A percentile compares a stretch with the other conserved stretches of the same genome.
Evolutionary conservation across 768 basidiomycete genomes (phyloP).

Genomic region (Pulveroboletus sp.): DNA sequence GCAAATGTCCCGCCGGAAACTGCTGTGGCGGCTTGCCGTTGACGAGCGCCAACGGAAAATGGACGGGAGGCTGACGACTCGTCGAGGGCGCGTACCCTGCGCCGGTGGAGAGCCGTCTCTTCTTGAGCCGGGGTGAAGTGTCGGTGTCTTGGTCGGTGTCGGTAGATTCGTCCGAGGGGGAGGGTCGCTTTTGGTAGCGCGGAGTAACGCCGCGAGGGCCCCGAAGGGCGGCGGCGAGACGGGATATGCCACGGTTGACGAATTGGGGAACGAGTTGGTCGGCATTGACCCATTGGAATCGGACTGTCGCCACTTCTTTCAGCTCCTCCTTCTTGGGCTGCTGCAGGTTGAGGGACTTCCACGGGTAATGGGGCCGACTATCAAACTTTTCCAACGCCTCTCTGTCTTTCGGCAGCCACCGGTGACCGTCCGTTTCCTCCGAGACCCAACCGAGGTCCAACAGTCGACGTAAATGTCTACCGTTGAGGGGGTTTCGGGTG

Average conservation of each 20-base stretch:
- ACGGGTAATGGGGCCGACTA: constrained; percentile 22
- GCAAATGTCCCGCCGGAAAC: constrained; percentile 24
- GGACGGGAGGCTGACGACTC: too few relatives aligned
- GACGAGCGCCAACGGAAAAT: constrained; percentile 19
- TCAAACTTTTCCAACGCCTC: constrained; percentile 28
- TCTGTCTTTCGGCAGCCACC: constrained; percentile 26
- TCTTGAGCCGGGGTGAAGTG: constrained; percentile 25
- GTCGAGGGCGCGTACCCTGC: constrained; percentile 1
- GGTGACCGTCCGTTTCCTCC: constrained; percentile 16
- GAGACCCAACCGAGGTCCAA: constrained; percentile 30
- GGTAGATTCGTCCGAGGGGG: constrained; percentile 5
- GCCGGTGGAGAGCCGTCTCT: constrained; percentile 20
- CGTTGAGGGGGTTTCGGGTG: constrained; percentile 19
- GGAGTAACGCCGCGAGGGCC: background rate
- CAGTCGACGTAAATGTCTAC: constrained; percentile 26
- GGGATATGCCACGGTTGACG: constrained; percentile 21
- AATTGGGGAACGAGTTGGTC: constrained; percentile 28
- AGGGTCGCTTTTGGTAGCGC: constrained; percentile 24
- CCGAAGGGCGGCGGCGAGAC: constrained; percentile 15
- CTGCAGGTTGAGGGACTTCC: constrained; percentile 21
- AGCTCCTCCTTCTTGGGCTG: constrained; percentile 27
- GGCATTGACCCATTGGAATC: constrained; percentile 32
- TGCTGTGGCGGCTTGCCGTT: constrained; percentile 33
- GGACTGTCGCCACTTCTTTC: constrained; percentile 22
- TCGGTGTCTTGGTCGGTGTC: constrained; percentile 4